A percentile compares a stretch with the other conserved stretches of the same genome.
Evolutionary conservation across 495 filamentous ascomycete genomes (phyloP).

Genomic region (Daldinia bambusicola): DNA sequence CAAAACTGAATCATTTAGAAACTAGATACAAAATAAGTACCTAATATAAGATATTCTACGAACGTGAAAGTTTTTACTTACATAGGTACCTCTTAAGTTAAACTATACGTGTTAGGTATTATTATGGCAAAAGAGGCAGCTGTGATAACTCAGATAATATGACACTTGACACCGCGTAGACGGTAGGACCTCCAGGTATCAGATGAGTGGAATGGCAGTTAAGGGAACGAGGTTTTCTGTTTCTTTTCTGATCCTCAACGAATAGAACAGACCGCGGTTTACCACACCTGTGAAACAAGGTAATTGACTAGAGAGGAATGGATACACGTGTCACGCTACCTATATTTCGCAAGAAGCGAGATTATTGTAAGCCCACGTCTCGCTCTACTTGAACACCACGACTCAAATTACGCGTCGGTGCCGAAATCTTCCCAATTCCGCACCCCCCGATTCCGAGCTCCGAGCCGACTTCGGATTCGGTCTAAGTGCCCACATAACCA

Average conservation of each 20-base stretch:
- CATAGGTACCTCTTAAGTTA: too few species aligned
- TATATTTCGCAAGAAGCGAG: background rate
- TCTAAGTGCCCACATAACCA: slow-evolving; percentile 1
- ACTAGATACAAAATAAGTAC: too few species aligned
- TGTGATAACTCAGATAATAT: too few species aligned
- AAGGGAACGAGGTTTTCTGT: background rate
- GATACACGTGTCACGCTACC: background rate
- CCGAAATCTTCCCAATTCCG: slow-evolving; percentile 28
- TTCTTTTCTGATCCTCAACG: background rate
- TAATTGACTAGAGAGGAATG: background rate
- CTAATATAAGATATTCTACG: too few species aligned
- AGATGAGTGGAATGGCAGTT: too few species aligned
- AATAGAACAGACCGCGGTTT: background rate
- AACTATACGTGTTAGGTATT: too few species aligned
- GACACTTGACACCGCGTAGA: too few species aligned
- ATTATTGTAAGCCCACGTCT: background rate
- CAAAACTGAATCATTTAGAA: too few species aligned
- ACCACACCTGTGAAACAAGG: background rate
- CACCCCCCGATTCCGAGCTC: slow-evolving; percentile 33
- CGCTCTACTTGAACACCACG: background rate
- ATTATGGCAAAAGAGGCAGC: too few species aligned
- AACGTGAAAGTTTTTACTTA: too few species aligned
- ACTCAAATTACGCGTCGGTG: slow-evolving; percentile 1
- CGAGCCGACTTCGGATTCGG: slow-evolving; percentile 44
- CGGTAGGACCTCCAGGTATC: too few species aligned